phyloP scores from a whole-genome alignment of 208 protist species.

The Acanthamoeba castellanii region DNA sequence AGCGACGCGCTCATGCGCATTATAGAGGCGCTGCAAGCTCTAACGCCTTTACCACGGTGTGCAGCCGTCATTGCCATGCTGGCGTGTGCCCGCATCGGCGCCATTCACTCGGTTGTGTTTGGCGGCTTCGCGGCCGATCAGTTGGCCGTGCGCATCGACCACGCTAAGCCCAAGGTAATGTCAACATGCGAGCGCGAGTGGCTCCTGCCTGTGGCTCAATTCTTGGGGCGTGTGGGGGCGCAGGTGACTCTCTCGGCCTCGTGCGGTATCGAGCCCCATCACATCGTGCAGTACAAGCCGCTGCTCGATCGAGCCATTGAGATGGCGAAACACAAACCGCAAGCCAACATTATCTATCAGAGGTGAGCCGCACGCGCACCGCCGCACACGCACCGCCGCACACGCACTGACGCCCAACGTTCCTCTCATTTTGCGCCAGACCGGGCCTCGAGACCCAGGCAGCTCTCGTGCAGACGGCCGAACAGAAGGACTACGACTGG shows the following conservation, averaged over 20 bases:
- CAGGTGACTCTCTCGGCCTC: conserved; percentile 53
- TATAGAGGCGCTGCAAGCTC: background rate
- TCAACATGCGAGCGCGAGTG: no score
- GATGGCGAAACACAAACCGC: conserved; percentile 5
- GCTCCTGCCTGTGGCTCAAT: no score
- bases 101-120: conserved; percentile 80
- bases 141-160: conserved; percentile 76
- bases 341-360: conserved; percentile 12
- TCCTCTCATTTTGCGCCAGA: background rate
- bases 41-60: background rate
- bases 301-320: conserved; percentile 72
- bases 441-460: background rate
- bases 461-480: background rate
- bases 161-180: conserved; percentile 52
- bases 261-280: conserved; percentile 63
- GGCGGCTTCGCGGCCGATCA: conserved; percentile 78
- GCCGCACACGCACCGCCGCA: background rate
- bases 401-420: background rate
- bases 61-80: conserved; percentile 74
- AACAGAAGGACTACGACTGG: conserved; percentile 12
- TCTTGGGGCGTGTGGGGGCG: background rate
- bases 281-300: conserved; percentile 76
- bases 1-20: background rate
- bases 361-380: background rate
- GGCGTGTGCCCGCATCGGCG: conserved; percentile 67